These are phyloP conservation scores for Pyracantha coccinea DNA, from an alignment of 331 rosid species.

Conservation along the genomic window DNA sequence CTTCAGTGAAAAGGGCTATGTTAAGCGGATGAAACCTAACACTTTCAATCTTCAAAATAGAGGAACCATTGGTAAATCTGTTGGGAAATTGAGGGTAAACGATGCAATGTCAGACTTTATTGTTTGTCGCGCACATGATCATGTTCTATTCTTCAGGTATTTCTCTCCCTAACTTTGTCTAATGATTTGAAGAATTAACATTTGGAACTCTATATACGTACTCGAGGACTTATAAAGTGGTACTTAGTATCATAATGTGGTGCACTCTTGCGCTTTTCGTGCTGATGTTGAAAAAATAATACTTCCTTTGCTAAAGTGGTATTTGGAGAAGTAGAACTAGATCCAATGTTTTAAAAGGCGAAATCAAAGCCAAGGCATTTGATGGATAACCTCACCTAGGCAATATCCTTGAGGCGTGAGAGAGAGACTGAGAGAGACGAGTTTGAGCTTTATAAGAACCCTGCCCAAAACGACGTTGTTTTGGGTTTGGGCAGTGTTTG, in stretches of 20 bases:
- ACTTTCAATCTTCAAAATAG: conserved; percentile 89
- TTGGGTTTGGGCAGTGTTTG: too few species aligned
- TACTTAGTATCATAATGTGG: background rate
- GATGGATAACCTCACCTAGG: too few species aligned
- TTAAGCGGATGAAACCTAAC: conserved; percentile 88
- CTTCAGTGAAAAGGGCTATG: conserved; percentile 89
- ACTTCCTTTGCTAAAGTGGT: background rate
- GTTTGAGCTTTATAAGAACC: too few species aligned
- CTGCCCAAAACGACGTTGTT: too few species aligned
- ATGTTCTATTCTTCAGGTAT: conserved; percentile 92
- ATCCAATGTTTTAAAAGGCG: background rate
- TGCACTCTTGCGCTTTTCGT: background rate
- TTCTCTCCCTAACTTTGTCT: background rate
- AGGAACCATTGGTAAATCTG: conserved; percentile 98
- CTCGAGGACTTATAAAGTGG: background rate
- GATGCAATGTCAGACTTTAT: conserved; percentile 96
- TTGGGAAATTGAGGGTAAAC: conserved; percentile 87
- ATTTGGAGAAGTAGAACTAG: background rate
- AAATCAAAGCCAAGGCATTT: too few species aligned
- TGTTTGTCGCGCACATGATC: conserved; percentile 89
- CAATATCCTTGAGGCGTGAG: too few species aligned
- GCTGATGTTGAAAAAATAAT: background rate
- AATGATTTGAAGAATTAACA: background rate
- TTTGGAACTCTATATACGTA: background rate
- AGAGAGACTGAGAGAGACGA: too few species aligned